Conservation (phyloP, 441 rosid species). For the Croton laevigatus region DNA sequence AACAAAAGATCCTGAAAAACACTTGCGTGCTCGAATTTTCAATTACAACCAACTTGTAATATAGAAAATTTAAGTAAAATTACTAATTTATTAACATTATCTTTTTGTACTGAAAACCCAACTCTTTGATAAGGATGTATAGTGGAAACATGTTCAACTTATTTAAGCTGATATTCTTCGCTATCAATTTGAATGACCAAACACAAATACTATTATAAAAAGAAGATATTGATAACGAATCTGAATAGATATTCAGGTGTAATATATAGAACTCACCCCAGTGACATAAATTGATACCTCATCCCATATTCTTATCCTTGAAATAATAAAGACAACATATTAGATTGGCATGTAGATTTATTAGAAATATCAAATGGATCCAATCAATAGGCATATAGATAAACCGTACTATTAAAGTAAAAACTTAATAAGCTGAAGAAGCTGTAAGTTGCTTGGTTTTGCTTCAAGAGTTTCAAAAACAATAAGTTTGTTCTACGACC, state of each 20-base stretch:
- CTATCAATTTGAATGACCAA: neutral
- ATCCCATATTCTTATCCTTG: slow-evolving; percentile 99
- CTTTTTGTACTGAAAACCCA: neutral
- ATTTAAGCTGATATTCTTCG: neutral
- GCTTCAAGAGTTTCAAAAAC: neutral
- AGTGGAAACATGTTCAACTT: neutral
- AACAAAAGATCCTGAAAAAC: too few relatives aligned
- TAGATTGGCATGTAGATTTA: neutral
- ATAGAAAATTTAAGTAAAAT: neutral
- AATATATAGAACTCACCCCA: slow-evolving; percentile 64
- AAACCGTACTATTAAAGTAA: neutral
- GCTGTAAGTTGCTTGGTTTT: neutral
- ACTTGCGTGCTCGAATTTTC: too few relatives aligned
- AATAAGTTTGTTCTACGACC: neutral
- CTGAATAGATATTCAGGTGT: slow-evolving; percentile 16
- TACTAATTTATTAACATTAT: neutral
- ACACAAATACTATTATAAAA: neutral
- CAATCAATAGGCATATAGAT: neutral
- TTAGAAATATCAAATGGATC: slow-evolving; percentile 3
- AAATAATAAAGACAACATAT: slow-evolving; percentile 13
- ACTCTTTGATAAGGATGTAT: neutral
- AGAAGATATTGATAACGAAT: neutral
- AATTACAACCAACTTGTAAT: too few relatives aligned
- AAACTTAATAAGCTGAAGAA: neutral
- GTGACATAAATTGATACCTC: slow-evolving; percentile 78